These are phyloP conservation scores for Kazachstania taianensis DNA, from an alignment of 805 yeast species.

Conservation along the genomic window DNA sequence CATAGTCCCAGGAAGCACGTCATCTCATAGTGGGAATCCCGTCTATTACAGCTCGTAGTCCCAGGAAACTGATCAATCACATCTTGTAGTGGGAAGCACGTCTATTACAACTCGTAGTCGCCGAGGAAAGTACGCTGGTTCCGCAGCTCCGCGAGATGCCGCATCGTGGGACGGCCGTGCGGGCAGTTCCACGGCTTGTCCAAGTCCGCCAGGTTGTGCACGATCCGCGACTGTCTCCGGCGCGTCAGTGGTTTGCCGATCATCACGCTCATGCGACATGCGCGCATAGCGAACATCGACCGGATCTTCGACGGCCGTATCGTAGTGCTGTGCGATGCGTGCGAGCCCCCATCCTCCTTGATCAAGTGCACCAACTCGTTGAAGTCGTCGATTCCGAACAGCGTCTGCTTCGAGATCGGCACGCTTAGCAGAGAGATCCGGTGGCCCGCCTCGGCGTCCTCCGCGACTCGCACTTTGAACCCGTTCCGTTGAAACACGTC, in stretches of 20 bases:
- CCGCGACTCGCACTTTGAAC: slow-evolving; percentile 46
- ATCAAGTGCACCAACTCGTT: slow-evolving; percentile 65
- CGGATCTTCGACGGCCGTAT: slow-evolving; percentile 66
- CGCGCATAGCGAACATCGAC: slow-evolving; percentile 85
- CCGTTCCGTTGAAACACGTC: slow-evolving; percentile 65
- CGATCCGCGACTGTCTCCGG: slow-evolving; percentile 57
- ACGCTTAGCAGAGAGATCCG: slow-evolving; percentile 47
- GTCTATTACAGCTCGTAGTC: not conserved
- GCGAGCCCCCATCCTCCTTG: slow-evolving; percentile 43
- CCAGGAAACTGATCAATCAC: not conserved
- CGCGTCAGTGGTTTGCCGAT: slow-evolving; percentile 62
- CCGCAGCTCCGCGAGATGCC: slow-evolving; percentile 65
- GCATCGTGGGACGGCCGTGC: slow-evolving; percentile 95
- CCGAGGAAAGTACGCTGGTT: slow-evolving; percentile 35
- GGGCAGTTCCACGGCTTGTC: slow-evolving; percentile 97
- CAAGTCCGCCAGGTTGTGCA: slow-evolving; percentile 53
- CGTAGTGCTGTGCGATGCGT: slow-evolving; percentile 9
- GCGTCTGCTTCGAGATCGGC: slow-evolving; percentile 63
- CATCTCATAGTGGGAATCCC: no score
- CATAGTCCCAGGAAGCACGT: no score
- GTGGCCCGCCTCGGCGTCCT: slow-evolving; percentile 44
- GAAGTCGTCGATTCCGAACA: slow-evolving; percentile 57
- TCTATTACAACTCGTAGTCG: slow-evolving; percentile 31
- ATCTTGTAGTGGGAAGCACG: no score
- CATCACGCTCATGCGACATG: slow-evolving; percentile 92